Evolutionary conservation across 1,139 yeast species (phyloP).

Genomic region (Pneumocystis carinii): DNA sequence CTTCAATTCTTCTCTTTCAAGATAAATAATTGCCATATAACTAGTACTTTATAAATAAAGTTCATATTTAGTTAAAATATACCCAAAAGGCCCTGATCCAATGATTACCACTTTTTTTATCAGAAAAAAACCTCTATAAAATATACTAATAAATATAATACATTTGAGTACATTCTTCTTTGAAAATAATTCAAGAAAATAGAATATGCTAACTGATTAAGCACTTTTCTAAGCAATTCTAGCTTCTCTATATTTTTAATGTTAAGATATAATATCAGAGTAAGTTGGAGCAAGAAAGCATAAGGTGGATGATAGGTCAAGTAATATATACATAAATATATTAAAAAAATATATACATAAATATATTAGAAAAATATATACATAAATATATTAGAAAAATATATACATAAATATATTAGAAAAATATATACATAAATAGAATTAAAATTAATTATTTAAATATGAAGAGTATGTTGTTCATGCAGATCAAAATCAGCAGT

Average conservation of each 20-base stretch:
- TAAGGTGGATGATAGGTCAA: too few species aligned
- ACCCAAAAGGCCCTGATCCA: slow-evolving; percentile 2
- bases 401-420: too few species aligned
- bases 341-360: too few species aligned
- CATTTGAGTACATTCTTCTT: background rate
- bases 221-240: background rate
- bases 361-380: too few species aligned
- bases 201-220: background rate
- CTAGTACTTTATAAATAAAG: slow-evolving; percentile 34
- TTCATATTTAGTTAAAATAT: background rate
- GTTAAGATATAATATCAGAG: too few species aligned
- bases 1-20: slow-evolving; percentile 88
- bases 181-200: background rate
- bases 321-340: too few species aligned
- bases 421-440: too few species aligned
- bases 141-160: background rate
- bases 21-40: slow-evolving; percentile 93
- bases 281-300: too few species aligned
- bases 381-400: too few species aligned
- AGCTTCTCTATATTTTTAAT: background rate
- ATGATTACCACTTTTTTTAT: slow-evolving; percentile 2
- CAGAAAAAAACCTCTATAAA: background rate
- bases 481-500: too few species aligned
- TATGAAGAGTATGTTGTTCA: too few species aligned
- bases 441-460: too few species aligned